A percentile compares a stretch with the other conserved stretches of the same genome.
phyloP scores from a whole-genome alignment of 768 basidiomycete genomes.

The Gloeophyllum trabeum region DNA sequence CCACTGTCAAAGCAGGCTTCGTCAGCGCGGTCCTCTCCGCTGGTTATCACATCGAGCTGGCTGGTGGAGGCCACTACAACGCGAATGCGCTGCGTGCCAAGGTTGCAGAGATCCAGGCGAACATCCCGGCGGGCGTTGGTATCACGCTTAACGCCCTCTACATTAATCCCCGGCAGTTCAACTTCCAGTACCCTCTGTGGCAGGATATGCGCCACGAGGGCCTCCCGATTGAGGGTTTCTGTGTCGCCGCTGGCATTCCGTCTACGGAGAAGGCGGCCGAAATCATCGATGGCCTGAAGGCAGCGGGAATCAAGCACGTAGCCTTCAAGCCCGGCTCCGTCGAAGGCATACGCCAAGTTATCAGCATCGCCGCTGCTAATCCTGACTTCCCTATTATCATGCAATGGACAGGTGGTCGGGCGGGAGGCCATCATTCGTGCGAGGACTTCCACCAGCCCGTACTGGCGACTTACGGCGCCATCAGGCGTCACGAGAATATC shows the following conservation, averaged over 20 bases:
- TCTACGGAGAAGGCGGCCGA: slow-evolving; percentile 95
- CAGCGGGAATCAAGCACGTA: slow-evolving; percentile 89
- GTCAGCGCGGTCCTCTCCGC: slow-evolving; percentile 88
- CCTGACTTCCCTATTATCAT: slow-evolving; percentile 95
- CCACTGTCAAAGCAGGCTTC: slow-evolving; percentile 91
- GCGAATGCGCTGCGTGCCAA: slow-evolving; percentile 79
- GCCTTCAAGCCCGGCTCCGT: slow-evolving; percentile 98
- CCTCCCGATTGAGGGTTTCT: slow-evolving; percentile 95
- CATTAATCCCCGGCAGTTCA: slow-evolving; percentile 96
- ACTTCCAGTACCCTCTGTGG: slow-evolving; percentile 97
- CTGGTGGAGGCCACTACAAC: slow-evolving; percentile 97
- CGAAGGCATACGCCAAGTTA: slow-evolving; percentile 94
- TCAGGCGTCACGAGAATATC: slow-evolving; percentile 85
- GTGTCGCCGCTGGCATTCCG: slow-evolving; percentile 95
- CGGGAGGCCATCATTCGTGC: slow-evolving; percentile 96
- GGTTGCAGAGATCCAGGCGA: slow-evolving; percentile 82
- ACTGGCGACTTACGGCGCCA: slow-evolving; percentile 78
- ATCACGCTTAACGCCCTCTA: slow-evolving; percentile 92
- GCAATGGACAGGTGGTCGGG: slow-evolving; percentile 99
- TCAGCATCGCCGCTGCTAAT: slow-evolving; percentile 90
- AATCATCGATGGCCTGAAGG: slow-evolving; percentile 77
- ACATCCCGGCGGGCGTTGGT: slow-evolving; percentile 81
- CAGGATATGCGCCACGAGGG: slow-evolving; percentile 96
- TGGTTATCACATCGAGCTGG: slow-evolving; percentile 93
- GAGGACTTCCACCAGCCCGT: slow-evolving; percentile 99